Evolutionary conservation across 2,329 filamentous ascomycete genomes (phyloP), one percentile per base, ranked within the genome.

Genomic region (Microdochium trichocladiopsis): DNA sequence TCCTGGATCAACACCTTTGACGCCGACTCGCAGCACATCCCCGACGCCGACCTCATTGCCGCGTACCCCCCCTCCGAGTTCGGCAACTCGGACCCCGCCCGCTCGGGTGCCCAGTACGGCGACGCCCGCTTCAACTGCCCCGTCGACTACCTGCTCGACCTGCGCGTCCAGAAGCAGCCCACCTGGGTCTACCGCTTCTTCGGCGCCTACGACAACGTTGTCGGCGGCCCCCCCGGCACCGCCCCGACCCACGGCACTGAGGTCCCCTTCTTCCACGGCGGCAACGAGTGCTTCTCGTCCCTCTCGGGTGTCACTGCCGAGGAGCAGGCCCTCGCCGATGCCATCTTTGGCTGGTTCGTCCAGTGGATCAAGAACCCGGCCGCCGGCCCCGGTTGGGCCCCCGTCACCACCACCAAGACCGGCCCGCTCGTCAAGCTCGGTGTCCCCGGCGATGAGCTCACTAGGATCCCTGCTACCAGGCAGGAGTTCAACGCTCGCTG

Each of bases 51-150:
- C 4, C 59, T 73, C 4, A 52, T 68, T 25, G 57, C 51, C 2
- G 63, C 66, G 10, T 72, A 72, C 58, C 63, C 66, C 21, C 54
- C 60, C 2, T 58, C 66, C 1, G 67, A 72, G 52, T 74, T 56
- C 18, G 57, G 60, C 18, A 66, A 60, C 47, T 22, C 41, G 14
- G 69, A 69, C 18, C 67, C 72, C 2, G 64, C 68, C 11, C 68
- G 69, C 55, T 73, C 71, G 53, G 73, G 73, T 16, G 60, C 62
- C 0, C 72, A 74, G 59, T 70, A 71, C 33, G 73, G 72, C 25
- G 73, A 76, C 18, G 73, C 71, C 3, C 71, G 72, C 11, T 76
- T 76, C 63, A 68, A 73, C 57, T 76, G 73, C 55, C 58, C 68
- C 1, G 63, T 69, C 2, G 68, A 70, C 57, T 70, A 68, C 36